phyloP scores from a whole-genome alignment of 352 stramenopile genomes.

The Albugo laibachii region DNA sequence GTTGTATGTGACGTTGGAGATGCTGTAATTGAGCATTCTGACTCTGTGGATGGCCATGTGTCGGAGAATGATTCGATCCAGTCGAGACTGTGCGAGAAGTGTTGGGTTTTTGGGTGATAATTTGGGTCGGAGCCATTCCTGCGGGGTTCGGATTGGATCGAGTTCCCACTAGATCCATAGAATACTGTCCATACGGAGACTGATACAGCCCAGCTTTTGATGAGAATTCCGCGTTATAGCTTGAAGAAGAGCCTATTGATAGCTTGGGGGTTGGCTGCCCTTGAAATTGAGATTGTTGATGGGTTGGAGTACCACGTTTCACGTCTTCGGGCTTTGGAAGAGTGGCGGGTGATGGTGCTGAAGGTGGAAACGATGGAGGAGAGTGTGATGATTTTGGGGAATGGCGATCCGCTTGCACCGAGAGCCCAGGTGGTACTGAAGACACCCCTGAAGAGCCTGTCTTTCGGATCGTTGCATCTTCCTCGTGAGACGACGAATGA shows the following conservation, averaged over 20 bases:
- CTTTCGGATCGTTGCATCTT: conserved; percentile 4
- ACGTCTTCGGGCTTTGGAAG: conserved; percentile 74
- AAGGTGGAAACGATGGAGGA: conserved; percentile 36
- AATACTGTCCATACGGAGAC: conserved; percentile 60
- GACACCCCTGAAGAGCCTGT: too few relatives aligned
- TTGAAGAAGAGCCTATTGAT: conserved; percentile 26
- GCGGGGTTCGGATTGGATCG: conserved; percentile 4
- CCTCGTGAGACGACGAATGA: not conserved
- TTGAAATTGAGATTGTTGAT: conserved; percentile 28
- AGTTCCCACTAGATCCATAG: conserved; percentile 44
- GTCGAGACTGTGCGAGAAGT: conserved; percentile 5
- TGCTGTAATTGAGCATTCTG: conserved; percentile 15
- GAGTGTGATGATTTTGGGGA: conserved; percentile 48
- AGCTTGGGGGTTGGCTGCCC: conserved; percentile 35
- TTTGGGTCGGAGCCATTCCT: conserved; percentile 13
- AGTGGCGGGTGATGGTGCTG: conserved; percentile 62
- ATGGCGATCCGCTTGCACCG: conserved; percentile 39
- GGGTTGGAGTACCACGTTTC: conserved; percentile 48
- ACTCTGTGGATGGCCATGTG: conserved; percentile 18
- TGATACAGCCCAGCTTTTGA: conserved; percentile 47
- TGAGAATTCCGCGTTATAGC: conserved; percentile 31
- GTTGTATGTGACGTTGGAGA: conserved; percentile 12
- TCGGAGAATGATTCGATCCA: conserved; percentile 30
- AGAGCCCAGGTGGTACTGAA: conserved; percentile 43
- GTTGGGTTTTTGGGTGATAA: conserved; percentile 20